Evolutionary conservation across 1,284 basidiomycete species (phyloP), one percentile per base, ranked within the genome.

Genomic region (Hemileia vastatrix): DNA sequence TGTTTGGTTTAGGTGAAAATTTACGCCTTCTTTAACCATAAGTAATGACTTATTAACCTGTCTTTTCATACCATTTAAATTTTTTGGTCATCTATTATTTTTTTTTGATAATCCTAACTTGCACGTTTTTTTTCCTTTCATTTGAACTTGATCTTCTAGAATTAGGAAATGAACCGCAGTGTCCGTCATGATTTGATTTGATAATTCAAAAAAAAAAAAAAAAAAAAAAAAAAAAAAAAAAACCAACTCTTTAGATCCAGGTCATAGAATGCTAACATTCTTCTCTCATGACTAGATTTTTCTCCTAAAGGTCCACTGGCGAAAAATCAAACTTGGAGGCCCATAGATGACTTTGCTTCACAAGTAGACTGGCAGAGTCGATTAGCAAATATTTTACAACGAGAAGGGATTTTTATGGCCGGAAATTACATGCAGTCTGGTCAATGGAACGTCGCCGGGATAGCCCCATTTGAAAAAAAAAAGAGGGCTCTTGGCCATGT

Each of bases 151-250:
- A n/a, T n/a, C n/a, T n/a, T n/a, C n/a, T n/a, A n/a, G 79, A 80
- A 65, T 68, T 79, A 2, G 79, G 79, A 15, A 80, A 80, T 67
- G 79, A 80, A 68, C 79, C 79, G 0, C 78, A 80, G 33, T 72
- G 79, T 79, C 61, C 50, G 77, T 69, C 45, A 1, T 3, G 6
- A 23, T 45, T 60, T 43, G 45, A 36, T 44, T 61, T 54, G 47
- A 49, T 75, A 73, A 1, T 76, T 76, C 6, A 77, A 77, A 55
- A 72, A 8, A n/a, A 43, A n/a, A 43, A n/a, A 8, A 8, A 8
- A n/a, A 8, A 43, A 43, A 43, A 8, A 43, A 8, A 8, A 8
- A n/a, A 43, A 8, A 8, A 43, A 43, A 8, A 8, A 8, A 4
- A 3, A 6, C 24, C 19, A 19, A 3, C 4, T 13, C 9, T 53